phyloP scores from a whole-genome alignment of 805 yeast species.

The Starmerella sp. region DNA sequence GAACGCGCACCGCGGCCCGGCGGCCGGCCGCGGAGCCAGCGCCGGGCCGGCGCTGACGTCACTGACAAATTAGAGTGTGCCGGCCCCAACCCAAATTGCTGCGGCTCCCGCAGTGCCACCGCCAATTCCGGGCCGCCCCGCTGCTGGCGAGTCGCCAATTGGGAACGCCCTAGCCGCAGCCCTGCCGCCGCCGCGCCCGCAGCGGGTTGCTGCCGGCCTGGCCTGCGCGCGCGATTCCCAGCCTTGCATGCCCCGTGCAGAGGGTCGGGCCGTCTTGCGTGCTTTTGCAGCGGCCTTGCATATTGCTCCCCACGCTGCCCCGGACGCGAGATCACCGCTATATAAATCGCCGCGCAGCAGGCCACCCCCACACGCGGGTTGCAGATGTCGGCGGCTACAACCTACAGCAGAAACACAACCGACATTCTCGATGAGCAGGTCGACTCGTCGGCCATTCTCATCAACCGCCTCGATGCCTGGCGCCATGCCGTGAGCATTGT shows the following conservation, averaged over 20 bases:
- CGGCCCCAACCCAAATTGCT: background rate
- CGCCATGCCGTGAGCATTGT: conserved; percentile 26
- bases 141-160: background rate
- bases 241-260: background rate
- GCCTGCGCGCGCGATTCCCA: background rate
- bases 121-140: background rate
- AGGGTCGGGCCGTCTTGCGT: background rate
- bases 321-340: background rate
- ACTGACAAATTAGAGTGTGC: background rate
- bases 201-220: background rate
- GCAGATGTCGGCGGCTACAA: background rate
- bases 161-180: background rate
- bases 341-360: background rate
- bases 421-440: conserved; percentile 21
- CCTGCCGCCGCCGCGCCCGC: background rate
- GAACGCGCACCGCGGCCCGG: too few species aligned
- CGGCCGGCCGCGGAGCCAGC: too few species aligned
- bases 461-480: conserved; percentile 33
- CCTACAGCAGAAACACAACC: conserved; percentile 2
- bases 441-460: conserved; percentile 32
- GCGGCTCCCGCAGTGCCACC: background rate
- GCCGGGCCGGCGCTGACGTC: background rate
- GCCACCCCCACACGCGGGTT: background rate
- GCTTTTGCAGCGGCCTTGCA: background rate
- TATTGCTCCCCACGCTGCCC: conserved; percentile 5